phyloP scores from a whole-genome alignment of 2,329 filamentous ascomycete genomes.

The Sporothrix protearum region DNA sequence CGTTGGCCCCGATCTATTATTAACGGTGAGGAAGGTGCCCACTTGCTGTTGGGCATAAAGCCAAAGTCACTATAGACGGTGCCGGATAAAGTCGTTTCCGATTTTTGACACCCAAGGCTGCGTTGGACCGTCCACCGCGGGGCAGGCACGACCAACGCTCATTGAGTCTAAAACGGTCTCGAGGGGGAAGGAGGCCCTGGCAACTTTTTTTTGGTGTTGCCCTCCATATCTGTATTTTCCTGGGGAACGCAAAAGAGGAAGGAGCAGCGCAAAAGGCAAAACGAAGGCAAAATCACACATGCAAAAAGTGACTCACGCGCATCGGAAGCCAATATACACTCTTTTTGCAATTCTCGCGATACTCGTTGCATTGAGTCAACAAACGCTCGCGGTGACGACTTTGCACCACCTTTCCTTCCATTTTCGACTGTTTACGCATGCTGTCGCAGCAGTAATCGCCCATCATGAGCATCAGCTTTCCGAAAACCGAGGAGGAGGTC shows the following conservation, averaged over 20 bases:
- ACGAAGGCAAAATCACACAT: constrained; percentile 7
- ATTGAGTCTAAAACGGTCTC: not conserved
- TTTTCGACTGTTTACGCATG: not conserved
- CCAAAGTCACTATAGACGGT: not conserved
- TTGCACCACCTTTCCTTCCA: not conserved
- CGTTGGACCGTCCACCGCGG: not conserved
- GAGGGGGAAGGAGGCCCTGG: not conserved
- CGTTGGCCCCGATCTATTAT: not conserved
- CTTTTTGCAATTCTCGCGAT: not conserved
- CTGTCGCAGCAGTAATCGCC: not conserved
- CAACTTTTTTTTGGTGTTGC: constrained; percentile 16
- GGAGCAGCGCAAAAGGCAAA: constrained; percentile 7
- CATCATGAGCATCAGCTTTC: constrained; percentile 79
- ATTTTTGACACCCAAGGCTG: not conserved
- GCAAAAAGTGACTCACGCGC: constrained; percentile 21
- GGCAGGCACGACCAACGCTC: constrained; percentile 4
- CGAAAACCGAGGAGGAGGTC: constrained; percentile 82
- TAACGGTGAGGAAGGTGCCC: not conserved
- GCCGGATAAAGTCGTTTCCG: constrained; percentile 21
- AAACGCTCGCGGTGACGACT: constrained; percentile 1
- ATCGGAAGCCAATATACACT: constrained; percentile 1
- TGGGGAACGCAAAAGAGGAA: constrained; percentile 15
- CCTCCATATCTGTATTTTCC: constrained; percentile 18
- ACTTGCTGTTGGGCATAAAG: not conserved
- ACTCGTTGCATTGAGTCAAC: not conserved